A percentile compares a stretch with the other conserved stretches of the same genome.
Evolutionary conservation across 148 eudicot species (phyloP).

Genomic region (Nyssa sinensis): DNA sequence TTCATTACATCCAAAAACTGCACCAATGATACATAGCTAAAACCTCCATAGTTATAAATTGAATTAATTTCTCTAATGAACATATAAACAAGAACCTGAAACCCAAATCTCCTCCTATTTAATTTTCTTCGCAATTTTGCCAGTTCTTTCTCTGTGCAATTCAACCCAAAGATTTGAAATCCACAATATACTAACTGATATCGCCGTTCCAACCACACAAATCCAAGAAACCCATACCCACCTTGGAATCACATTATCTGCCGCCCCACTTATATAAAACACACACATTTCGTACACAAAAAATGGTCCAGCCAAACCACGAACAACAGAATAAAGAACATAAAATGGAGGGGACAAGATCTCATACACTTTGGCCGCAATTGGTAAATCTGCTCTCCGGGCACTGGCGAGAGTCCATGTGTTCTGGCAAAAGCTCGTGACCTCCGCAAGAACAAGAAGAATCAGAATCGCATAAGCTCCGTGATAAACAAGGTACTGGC

Average conservation of each 20-base stretch:
- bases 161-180: constrained; percentile 64
- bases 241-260: constrained; percentile 50
- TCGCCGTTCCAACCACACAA: constrained; percentile 50
- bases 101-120: not conserved
- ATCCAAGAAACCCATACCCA: constrained; percentile 86
- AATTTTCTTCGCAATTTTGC: constrained; percentile 35
- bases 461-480: constrained; percentile 62
- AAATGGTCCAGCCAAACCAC: constrained; percentile 61
- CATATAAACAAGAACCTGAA: not conserved
- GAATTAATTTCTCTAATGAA: not conserved
- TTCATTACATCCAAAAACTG: not conserved
- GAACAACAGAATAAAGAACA: constrained; percentile 49
- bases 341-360: constrained; percentile 64
- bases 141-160: constrained; percentile 40
- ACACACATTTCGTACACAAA: constrained; percentile 54
- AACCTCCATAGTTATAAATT: not conserved
- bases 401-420: constrained; percentile 71
- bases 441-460: constrained; percentile 62
- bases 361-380: constrained; percentile 47
- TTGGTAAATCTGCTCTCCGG: constrained; percentile 31
- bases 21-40: not conserved
- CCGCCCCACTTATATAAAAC: constrained; percentile 52
- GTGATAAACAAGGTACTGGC: constrained; percentile 52
- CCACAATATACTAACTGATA: constrained; percentile 72
- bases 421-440: constrained; percentile 73